These are phyloP conservation scores for Litsea cubeba DNA, from an alignment of 164 flowering plant genomes.

Conservation along the genomic window DNA sequence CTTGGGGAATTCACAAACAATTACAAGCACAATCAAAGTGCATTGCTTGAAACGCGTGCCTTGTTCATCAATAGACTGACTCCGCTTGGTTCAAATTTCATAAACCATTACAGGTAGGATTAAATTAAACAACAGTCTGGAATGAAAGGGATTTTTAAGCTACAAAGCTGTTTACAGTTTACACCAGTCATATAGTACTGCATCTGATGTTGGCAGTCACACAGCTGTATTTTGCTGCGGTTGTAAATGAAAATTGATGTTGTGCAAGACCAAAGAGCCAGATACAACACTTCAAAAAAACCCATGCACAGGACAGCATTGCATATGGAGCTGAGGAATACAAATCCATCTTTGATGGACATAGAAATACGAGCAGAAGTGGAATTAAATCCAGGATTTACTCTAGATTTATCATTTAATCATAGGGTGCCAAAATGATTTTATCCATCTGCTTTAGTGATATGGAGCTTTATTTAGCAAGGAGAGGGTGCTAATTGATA, in stretches of 20 bases:
- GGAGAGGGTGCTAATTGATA: no score
- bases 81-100: neutral
- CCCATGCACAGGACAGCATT: neutral
- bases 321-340: neutral
- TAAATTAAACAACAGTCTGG: neutral
- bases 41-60: neutral
- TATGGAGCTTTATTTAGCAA: no score
- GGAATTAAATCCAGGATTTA: no score
- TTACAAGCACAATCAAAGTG: neutral
- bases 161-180: neutral
- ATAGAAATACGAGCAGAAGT: neutral
- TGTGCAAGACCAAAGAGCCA: neutral
- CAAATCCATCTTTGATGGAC: neutral
- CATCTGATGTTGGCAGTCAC: neutral
- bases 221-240: neutral
- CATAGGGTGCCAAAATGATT: no score
- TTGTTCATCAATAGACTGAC: neutral
- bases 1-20: slow-evolving; percentile 39
- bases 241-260: neutral
- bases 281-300: neutral
- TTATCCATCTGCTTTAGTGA: no score
- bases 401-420: no score
- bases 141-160: neutral
- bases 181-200: neutral
- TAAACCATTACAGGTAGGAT: neutral